Conservation (phyloP, 306 rosid genomes). For the Ormosia semicastrata region DNA sequence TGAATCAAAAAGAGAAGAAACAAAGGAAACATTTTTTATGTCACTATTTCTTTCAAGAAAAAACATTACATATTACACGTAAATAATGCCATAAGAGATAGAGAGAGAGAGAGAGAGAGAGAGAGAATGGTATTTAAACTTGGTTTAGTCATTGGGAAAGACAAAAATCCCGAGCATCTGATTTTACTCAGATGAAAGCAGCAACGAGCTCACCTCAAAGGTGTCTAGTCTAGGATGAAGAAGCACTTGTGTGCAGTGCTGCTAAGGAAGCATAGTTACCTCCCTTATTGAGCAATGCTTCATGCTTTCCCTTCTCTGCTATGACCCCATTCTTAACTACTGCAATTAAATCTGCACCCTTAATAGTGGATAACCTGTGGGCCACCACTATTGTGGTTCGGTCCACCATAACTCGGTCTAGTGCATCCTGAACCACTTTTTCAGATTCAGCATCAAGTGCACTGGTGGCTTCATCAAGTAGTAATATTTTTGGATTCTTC, state of each 20-base stretch:
- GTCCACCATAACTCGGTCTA: constrained; percentile 56
- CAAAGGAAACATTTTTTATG: not conserved
- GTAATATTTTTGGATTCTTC: constrained; percentile 61
- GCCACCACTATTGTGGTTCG: constrained; percentile 73
- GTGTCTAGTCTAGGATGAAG: constrained; percentile 33
- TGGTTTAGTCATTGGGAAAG: not conserved
- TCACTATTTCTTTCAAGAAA: not conserved
- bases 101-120: no score
- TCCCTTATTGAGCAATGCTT: constrained; percentile 50
- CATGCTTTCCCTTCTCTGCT: constrained; percentile 75
- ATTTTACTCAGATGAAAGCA: not conserved
- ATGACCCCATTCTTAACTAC: constrained; percentile 65
- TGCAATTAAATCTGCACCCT: constrained; percentile 62
- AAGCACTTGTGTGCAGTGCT: constrained; percentile 44
- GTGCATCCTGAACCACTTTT: constrained; percentile 69
- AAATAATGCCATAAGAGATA: not conserved
- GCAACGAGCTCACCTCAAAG: not conserved
- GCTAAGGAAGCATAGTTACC: constrained; percentile 67
- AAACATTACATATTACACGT: not conserved
- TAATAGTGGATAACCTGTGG: constrained; percentile 66
- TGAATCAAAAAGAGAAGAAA: not conserved
- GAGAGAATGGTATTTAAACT: not conserved
- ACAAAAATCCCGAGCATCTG: not conserved
- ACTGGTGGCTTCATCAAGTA: constrained; percentile 80
- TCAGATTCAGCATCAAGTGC: constrained; percentile 87